A percentile compares a stretch with the other conserved stretches of the same genome.
Evolutionary conservation across 2,329 filamentous ascomycete species (phyloP).

Genomic region (Colletotrichum cuscutae): DNA sequence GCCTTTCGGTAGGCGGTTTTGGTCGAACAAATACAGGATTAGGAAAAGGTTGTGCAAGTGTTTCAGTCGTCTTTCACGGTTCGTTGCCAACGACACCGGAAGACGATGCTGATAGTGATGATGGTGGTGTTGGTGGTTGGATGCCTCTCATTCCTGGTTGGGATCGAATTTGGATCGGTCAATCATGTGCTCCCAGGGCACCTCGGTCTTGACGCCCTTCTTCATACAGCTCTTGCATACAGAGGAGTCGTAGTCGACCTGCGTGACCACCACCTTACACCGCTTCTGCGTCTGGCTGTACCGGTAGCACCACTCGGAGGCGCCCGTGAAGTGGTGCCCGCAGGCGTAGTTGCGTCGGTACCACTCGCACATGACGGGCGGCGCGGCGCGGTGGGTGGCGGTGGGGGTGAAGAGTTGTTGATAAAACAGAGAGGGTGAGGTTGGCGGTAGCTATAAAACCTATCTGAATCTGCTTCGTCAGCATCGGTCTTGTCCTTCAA

Average conservation of each 20-base stretch:
- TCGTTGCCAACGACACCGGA: background rate
- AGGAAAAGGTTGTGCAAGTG: too few relatives aligned
- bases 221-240: constrained; percentile 27
- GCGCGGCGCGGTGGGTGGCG: background rate
- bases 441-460: background rate
- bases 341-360: constrained; percentile 37
- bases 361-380: constrained; percentile 34
- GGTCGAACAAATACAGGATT: background rate
- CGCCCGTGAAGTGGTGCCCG: constrained; percentile 35
- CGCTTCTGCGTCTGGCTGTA: constrained; percentile 36
- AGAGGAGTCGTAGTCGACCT: constrained; percentile 30
- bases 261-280: constrained; percentile 31
- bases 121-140: background rate
- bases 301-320: constrained; percentile 33
- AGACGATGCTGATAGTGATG: background rate
- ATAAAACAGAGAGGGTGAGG: background rate
- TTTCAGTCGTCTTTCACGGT: background rate
- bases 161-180: constrained; percentile 29
- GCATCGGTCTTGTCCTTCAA: background rate
- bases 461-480: background rate
- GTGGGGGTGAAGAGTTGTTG: background rate
- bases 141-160: constrained; percentile 8
- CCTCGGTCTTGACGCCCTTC: constrained; percentile 13
- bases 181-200: constrained; percentile 32
- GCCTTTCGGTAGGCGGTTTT: background rate